These are phyloP conservation scores for Paracoccidioides lutzii DNA, from an alignment of 2,329 filamentous ascomycete species.

Conservation along the genomic window DNA sequence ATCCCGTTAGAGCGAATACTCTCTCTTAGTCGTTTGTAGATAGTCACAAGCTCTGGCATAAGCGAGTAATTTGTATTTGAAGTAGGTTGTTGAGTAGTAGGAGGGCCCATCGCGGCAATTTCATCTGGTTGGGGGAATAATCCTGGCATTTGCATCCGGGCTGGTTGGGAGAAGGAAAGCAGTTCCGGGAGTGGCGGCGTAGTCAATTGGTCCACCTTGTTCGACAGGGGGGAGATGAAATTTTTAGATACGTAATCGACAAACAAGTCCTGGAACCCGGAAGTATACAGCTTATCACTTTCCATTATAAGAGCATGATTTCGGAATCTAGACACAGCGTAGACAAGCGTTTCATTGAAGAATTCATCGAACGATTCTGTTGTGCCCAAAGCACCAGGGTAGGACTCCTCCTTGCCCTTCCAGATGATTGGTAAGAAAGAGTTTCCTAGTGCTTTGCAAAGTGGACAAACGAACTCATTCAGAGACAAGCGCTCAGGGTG, in stretches of 20 bases:
- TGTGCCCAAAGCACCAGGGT: conserved; percentile 57
- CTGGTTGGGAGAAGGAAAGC: conserved; percentile 18
- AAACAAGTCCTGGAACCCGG: conserved; percentile 37
- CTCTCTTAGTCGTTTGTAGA: conserved; percentile 45
- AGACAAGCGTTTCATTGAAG: conserved; percentile 47
- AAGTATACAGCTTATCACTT: conserved; percentile 20
- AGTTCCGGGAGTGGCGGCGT: conserved; percentile 18
- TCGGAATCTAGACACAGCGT: conserved; percentile 34
- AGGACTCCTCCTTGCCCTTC: conserved; percentile 79
- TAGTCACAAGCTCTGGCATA: conserved; percentile 38
- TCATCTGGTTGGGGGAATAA: conserved; percentile 27
- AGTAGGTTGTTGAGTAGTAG: conserved; percentile 13
- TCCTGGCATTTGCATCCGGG: conserved; percentile 26
- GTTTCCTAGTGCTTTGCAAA: conserved; percentile 94
- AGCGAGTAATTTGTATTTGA: conserved; percentile 21
- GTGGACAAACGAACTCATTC: conserved; percentile 88
- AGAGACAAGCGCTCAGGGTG: conserved; percentile 69
- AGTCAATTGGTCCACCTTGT: conserved; percentile 24
- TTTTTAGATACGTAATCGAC: conserved; percentile 38
- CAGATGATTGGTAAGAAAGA: conserved; percentile 89
- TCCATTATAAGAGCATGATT: conserved; percentile 34
- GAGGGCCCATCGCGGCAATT: conserved; percentile 14
- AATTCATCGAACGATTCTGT: conserved; percentile 53
- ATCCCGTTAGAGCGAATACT: conserved; percentile 42
- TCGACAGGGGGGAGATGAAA: conserved; percentile 39